phyloP scores from a whole-genome alignment of 208 protist species.

The Vickermania ingenoplastis region DNA sequence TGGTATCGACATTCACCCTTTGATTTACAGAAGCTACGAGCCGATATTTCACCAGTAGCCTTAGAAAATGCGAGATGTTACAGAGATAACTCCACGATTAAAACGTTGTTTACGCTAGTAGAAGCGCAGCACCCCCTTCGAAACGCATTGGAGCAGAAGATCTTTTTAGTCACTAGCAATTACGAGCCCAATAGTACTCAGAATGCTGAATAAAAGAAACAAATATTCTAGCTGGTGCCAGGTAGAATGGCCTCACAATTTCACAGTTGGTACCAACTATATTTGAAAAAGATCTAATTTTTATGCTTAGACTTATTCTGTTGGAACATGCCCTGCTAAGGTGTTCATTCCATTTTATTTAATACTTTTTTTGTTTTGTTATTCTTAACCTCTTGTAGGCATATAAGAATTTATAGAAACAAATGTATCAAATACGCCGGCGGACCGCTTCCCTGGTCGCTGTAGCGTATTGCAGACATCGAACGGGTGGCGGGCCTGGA shows the following conservation, averaged over 20 bases:
- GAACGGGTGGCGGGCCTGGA: constrained; percentile 67
- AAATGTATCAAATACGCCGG: too few relatives aligned
- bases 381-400: too few relatives aligned
- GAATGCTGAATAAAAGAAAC: neutral
- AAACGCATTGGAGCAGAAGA: constrained; percentile 38
- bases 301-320: neutral
- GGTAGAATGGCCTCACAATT: neutral
- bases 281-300: neutral
- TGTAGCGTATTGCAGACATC: too few relatives aligned
- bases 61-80: constrained; percentile 73
- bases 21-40: constrained; percentile 82
- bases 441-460: neutral
- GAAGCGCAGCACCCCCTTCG: constrained; percentile 73
- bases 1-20: constrained; percentile 87
- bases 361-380: constrained; percentile 12
- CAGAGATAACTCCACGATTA: constrained; percentile 68
- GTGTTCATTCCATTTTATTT: constrained; percentile 4
- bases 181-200: constrained; percentile 37
- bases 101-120: constrained; percentile 73
- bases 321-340: neutral
- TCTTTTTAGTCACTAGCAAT: constrained; percentile 46
- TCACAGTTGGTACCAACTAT: neutral
- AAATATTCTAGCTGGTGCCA: neutral
- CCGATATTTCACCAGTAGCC: constrained; percentile 62
- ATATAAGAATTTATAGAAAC: too few relatives aligned